Conservation (phyloP, 352 stramenopile species). For the Globisporangium ultimum region DNA sequence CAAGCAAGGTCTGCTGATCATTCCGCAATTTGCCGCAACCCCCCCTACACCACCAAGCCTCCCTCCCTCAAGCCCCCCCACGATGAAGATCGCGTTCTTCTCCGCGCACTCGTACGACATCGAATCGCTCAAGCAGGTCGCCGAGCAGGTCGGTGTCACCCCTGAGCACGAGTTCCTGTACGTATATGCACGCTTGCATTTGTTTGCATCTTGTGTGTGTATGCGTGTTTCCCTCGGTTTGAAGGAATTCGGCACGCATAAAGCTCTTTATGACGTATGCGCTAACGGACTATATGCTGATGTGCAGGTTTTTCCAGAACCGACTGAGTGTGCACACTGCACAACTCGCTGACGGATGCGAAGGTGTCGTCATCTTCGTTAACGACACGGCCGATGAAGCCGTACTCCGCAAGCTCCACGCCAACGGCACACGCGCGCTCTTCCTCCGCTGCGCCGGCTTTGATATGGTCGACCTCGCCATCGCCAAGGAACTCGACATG, state of each 20-base stretch:
- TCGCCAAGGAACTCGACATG: constrained; percentile 12
- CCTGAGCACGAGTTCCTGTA: constrained; percentile 47
- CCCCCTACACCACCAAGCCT: not conserved
- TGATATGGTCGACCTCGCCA: constrained; percentile 69
- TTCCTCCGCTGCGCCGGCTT: constrained; percentile 83
- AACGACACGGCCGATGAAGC: constrained; percentile 75
- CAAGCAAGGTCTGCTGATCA: not conserved
- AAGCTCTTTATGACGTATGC: too few species aligned
- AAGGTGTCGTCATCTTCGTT: constrained; percentile 81
- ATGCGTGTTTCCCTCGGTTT: not conserved
- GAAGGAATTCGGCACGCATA: not conserved
- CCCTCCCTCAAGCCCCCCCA: not conserved
- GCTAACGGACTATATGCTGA: too few species aligned
- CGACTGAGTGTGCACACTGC: constrained; percentile 49
- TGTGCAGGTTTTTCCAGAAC: constrained; percentile 45
- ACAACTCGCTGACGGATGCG: constrained; percentile 47
- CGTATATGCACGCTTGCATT: constrained; percentile 10
- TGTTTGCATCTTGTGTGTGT: constrained; percentile 4
- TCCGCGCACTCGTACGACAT: constrained; percentile 75
- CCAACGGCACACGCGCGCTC: constrained; percentile 51
- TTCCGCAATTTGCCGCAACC: not conserved
- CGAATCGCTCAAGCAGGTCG: constrained; percentile 43
- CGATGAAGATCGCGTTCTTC: constrained; percentile 80
- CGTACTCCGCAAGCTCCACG: constrained; percentile 49
- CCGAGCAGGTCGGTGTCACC: constrained; percentile 36